Percentiles rank a stretch among this genome's conserved stretches.
Conservation (phyloP, 1,284 basidiomycete genomes). For the Hypsizygus ulmarius region DNA sequence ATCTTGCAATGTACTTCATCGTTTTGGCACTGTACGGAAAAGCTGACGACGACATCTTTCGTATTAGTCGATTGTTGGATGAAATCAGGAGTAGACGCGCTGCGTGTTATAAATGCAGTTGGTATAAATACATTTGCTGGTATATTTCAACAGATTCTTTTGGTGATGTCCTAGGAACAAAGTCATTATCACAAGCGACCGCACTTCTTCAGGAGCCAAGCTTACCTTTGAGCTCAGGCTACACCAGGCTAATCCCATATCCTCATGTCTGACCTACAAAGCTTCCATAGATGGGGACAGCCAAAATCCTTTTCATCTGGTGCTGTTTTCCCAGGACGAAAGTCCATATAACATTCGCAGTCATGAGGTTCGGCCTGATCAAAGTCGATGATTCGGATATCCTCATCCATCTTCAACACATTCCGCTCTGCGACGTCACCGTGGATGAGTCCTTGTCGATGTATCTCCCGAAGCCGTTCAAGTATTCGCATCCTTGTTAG, state of each 20-base stretch:
- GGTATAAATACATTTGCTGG: too few relatives aligned
- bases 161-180: too few relatives aligned
- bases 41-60: too few relatives aligned
- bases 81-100: too few relatives aligned
- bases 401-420: conserved; percentile 31
- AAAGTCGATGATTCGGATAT: conserved; percentile 38
- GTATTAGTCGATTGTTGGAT: too few relatives aligned
- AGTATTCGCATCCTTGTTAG: conserved; percentile 28
- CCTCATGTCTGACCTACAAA: conserved; percentile 27
- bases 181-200: too few relatives aligned
- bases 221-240: too few relatives aligned
- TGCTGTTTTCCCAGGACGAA: conserved; percentile 21
- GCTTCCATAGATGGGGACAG: conserved; percentile 30
- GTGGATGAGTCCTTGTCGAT: conserved; percentile 32
- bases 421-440: conserved; percentile 39
- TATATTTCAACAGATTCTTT: too few relatives aligned
- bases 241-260: conserved; percentile 23
- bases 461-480: conserved; percentile 30
- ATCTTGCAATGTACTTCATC: too few relatives aligned
- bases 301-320: conserved; percentile 29
- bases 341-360: conserved; percentile 29
- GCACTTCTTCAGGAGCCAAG: too few relatives aligned
- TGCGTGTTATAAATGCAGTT: too few relatives aligned
- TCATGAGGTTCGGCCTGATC: conserved; percentile 29
- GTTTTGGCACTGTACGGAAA: too few relatives aligned